Evolutionary conservation across 257 asterid species (phyloP), one percentile per base, ranked within the genome.

Genomic region (Jacaranda copaia): DNA sequence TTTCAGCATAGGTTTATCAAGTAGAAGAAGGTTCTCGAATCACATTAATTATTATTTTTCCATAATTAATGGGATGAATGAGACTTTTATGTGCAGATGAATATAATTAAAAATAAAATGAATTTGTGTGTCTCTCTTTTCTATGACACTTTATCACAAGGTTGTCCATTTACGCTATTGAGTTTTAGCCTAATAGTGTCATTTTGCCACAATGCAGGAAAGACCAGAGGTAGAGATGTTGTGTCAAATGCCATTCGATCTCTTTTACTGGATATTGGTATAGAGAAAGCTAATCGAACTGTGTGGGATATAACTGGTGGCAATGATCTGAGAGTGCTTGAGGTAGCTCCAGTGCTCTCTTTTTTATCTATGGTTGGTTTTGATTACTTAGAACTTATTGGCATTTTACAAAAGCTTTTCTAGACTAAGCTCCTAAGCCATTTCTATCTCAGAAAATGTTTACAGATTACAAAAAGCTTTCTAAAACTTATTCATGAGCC

Each of bases 291-390:
- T 69, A 92, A 97, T 43, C 98, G 98, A 62, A 92, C 92, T 83
- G 98, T 94, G 83, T 94, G 97, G 98, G 92, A 92, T 81, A 94
- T 94, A 72, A 92, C 98, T 58, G 98, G 98, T 46, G 98, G 98
- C 72, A 89, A 79, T 73, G 98, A 94, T 85, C 82, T 94, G 72
- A 94, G 98, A 73, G 84, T 94, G 85, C 88, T 88, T 83, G 98
- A 94, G 97, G 99, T 94, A 83, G 64, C 59, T 70, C n/a, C n/a
- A n/a, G n/a, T n/a, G n/a, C n/a, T n/a, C n/a, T n/a, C n/a, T n/a
- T n/a, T n/a, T n/a, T n/a, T n/a, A n/a, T n/a, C n/a, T n/a, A n/a
- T n/a, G n/a, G n/a, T n/a, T n/a, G n/a, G n/a, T n/a, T n/a, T n/a
- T n/a, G n/a, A n/a, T n/a, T n/a, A n/a, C n/a, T n/a, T n/a, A n/a